Evolutionary conservation across 768 basidiomycete genomes (phyloP).

Genomic region (Boletus edulis): DNA sequence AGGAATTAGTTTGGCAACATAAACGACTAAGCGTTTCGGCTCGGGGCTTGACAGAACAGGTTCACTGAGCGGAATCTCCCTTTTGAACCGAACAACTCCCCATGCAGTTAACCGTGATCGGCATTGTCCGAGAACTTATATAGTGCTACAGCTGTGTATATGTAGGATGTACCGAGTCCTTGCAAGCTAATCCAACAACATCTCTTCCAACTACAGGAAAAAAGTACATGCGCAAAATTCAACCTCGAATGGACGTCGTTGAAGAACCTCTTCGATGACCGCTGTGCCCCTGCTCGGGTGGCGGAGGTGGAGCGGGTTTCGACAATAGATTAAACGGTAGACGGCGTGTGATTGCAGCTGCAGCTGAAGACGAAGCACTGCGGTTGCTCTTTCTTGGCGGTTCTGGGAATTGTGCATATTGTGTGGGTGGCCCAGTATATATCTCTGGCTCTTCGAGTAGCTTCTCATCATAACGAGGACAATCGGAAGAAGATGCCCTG

Average conservation of each 20-base stretch:
- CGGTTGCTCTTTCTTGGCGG: conserved; percentile 52
- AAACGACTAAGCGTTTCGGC: neutral
- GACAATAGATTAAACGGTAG: conserved; percentile 69
- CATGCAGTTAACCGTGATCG: conserved; percentile 5
- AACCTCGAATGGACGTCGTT: conserved; percentile 34
- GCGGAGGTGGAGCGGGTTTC: conserved; percentile 42
- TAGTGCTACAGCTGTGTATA: conserved; percentile 6
- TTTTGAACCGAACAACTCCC: conserved; percentile 14
- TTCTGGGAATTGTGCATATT: conserved; percentile 71
- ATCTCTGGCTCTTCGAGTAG: conserved; percentile 46
- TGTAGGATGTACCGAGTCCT: conserved; percentile 15
- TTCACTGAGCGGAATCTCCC: conserved; percentile 1
- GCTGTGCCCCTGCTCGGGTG: conserved; percentile 23
- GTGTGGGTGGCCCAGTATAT: conserved; percentile 64
- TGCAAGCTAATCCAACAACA: conserved; percentile 28
- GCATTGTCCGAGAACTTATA: conserved; percentile 22
- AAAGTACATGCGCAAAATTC: conserved; percentile 4
- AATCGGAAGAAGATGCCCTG: conserved; percentile 59
- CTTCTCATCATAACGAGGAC: conserved; percentile 36
- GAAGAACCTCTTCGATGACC: conserved; percentile 46
- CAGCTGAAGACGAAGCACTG: conserved; percentile 41
- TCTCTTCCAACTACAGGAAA: conserved; percentile 5
- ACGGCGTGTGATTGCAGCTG: conserved; percentile 51
- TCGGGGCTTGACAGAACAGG: neutral
- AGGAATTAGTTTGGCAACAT: conserved; percentile 8